Evolutionary conservation across 2,329 filamentous ascomycete genomes (phyloP).

Genomic region (Penicillium sumatraense): DNA sequence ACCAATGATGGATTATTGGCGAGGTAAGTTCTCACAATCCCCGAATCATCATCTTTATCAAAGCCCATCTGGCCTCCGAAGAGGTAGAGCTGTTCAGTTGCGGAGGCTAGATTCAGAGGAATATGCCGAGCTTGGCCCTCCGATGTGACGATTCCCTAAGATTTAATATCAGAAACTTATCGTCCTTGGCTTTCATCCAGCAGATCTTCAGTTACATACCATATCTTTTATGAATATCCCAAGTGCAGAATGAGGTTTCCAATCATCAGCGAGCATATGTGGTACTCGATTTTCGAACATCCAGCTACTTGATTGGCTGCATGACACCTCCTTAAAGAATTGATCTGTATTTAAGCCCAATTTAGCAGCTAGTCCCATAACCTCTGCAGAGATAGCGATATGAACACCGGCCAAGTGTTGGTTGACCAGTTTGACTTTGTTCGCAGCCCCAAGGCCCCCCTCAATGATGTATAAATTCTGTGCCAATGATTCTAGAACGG

Average conservation of each 20-base stretch:
- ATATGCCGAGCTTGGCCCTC: conserved; percentile 11
- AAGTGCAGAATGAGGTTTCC: conserved; percentile 43
- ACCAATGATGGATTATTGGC: conserved; percentile 7
- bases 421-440: conserved; percentile 63
- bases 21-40: conserved; percentile 12
- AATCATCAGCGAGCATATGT: conserved; percentile 58
- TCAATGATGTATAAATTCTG: conserved; percentile 53
- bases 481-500: conserved; percentile 39
- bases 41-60: conserved; percentile 12
- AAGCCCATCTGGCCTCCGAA: conserved; percentile 6
- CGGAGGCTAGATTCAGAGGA: conserved; percentile 13
- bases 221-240: conserved; percentile 42
- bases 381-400: conserved; percentile 57
- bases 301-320: conserved; percentile 50
- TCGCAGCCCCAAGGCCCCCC: conserved; percentile 58
- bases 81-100: conserved; percentile 12
- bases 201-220: neutral
- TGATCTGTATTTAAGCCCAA: conserved; percentile 55
- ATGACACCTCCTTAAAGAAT: conserved; percentile 15
- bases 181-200: neutral
- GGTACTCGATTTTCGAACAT: conserved; percentile 63
- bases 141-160: conserved; percentile 16
- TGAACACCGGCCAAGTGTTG: conserved; percentile 64
- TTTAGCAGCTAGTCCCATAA: conserved; percentile 60
- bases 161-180: neutral